Evolutionary conservation across 768 basidiomycete species (phyloP), one percentile per base, ranked within the genome.

Genomic region (Phanerochaete carnosa): DNA sequence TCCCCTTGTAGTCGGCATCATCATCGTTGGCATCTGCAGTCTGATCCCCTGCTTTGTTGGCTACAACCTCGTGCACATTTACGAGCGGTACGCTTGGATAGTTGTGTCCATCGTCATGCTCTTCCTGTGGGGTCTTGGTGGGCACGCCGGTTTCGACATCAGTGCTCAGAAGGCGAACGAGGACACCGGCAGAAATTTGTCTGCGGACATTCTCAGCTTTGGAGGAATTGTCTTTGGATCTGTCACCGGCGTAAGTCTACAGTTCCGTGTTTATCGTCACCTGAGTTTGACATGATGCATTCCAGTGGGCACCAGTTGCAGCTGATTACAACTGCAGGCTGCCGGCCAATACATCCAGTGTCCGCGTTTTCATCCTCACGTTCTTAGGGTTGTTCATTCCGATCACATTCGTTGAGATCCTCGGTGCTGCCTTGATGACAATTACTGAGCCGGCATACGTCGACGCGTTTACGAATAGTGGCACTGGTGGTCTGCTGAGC

Each of bases 1-100:
- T 3, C 75, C 81, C 0, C 75, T 84, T 13, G 73, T 77, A 15
- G 81, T 74, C 2, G 82, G 81, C 33, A 77, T 84, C 57, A 74
- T 82, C 55, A 77, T 85, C 45, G 73, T 81, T 26, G 73, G 73
- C 12, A 52, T 81, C 7, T 75, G 73, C 61, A 75, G 71, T 51
- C 64, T 81, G 32, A 66, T 81, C 22, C 79, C 79, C 19, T 80
- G 80, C 62, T 78, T 81, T 56, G 65, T 81, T 7, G 80, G 80
- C 3, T 80, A 81, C 61, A 62, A 81, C 58, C 65, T 78, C 63
- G 73, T 83, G 19, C 80, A 81, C 60, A 60, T 72, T 58, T 84
- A 79, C 65, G 83, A 84, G 61, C 77, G 83, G 16, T 86, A 83
- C 60, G 80, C 82, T 1, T 86, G 84, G 84, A 77, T 82, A 5